Conservation (phyloP, 306 rosid genomes). For the Lathyrus oleraceus region DNA sequence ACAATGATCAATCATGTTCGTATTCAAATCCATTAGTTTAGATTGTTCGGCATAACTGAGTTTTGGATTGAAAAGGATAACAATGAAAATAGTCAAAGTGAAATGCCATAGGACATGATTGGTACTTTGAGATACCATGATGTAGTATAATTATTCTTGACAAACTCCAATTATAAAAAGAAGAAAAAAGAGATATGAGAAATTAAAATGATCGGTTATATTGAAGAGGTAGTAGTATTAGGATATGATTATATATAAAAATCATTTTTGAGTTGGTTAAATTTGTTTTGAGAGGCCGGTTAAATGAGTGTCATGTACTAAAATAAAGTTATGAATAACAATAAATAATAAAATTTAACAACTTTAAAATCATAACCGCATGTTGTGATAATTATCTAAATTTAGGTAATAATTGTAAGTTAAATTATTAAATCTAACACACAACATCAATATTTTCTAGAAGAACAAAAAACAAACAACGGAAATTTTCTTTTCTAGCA, state of each 20-base stretch:
- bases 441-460: not conserved
- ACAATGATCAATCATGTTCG: no score
- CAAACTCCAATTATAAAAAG: not conserved
- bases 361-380: not conserved
- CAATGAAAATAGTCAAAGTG: not conserved
- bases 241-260: slow-evolving; percentile 10
- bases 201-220: not conserved
- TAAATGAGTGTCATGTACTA: not conserved
- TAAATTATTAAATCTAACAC: not conserved
- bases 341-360: not conserved
- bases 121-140: slow-evolving; percentile 2
- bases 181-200: not conserved
- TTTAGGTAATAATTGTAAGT: not conserved
- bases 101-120: no score
- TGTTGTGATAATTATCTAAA: not conserved
- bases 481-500: not conserved
- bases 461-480: not conserved
- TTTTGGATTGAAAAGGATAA: not conserved
- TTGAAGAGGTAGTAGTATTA: not conserved
- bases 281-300: slow-evolving; percentile 28
- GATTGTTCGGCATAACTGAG: slow-evolving; percentile 4
- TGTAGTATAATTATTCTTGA: not conserved
- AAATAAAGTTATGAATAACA: slow-evolving; percentile 9
- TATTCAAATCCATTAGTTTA: not conserved
- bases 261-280: slow-evolving; percentile 5